These are phyloP conservation scores for Lyophyllum atratum DNA, from an alignment of 768 basidiomycete genomes.

Conservation along the genomic window DNA sequence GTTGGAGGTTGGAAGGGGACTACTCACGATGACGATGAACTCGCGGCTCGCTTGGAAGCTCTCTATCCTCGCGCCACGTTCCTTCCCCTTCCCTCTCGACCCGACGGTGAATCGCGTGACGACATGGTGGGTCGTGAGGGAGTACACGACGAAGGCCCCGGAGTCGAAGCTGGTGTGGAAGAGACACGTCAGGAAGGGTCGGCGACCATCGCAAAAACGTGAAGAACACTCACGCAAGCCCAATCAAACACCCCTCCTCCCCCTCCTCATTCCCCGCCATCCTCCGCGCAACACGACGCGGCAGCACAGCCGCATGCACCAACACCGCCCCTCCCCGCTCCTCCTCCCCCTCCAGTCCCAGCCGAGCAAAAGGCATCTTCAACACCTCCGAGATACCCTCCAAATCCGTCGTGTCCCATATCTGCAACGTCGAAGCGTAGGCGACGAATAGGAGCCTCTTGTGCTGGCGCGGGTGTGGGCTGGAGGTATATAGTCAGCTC, in stretches of 20 bases:
- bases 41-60: conserved; percentile 46
- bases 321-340: conserved; percentile 10
- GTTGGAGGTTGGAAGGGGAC: not conserved
- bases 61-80: conserved; percentile 27
- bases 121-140: conserved; percentile 39
- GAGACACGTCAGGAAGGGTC: not conserved
- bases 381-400: conserved; percentile 48
- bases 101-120: conserved; percentile 47
- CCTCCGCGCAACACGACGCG: conserved; percentile 15
- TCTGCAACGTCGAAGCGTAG: conserved; percentile 51
- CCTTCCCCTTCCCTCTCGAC: conserved; percentile 10
- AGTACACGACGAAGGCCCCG: conserved; percentile 10
- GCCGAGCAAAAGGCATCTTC: conserved; percentile 38
- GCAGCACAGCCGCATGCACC: conserved; percentile 44
- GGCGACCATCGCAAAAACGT: too few relatives aligned
- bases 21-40: conserved; percentile 61
- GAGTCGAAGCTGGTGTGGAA: conserved; percentile 27
- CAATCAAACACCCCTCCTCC: conserved; percentile 32
- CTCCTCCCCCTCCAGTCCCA: not conserved
- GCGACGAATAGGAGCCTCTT: conserved; percentile 30
- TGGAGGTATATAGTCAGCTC: not conserved
- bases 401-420: conserved; percentile 64
- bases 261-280: conserved; percentile 21
- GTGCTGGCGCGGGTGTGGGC: not conserved
- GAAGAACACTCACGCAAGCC: conserved; percentile 36